Percentiles rank a stretch among this genome's conserved stretches.
Conservation (phyloP, 75 land plant species). For the Ceratopteris richardii region DNA sequence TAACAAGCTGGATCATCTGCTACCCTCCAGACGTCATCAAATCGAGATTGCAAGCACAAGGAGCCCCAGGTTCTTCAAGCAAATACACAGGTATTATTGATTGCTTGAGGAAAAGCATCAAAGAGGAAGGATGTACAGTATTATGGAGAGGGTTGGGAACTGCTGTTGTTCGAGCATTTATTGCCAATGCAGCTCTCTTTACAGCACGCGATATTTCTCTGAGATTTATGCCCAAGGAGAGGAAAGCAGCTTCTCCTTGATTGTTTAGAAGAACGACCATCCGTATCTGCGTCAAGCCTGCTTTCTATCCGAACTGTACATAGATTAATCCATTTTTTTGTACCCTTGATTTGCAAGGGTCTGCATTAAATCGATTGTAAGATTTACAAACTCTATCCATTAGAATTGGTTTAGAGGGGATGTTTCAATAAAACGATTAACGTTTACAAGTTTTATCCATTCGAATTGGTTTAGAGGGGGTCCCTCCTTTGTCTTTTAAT, state of each 20-base stretch:
- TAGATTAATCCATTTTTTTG: too few species aligned
- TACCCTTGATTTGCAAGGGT: too few species aligned
- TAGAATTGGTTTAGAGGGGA: too few species aligned
- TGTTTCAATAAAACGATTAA: too few species aligned
- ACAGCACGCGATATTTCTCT: constrained; percentile 73
- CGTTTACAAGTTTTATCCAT: too few species aligned
- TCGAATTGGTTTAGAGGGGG: too few species aligned
- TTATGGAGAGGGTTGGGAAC: constrained; percentile 90
- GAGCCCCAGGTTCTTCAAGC: not conserved
- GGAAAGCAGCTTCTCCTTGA: not conserved
- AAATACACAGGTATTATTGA: constrained; percentile 76
- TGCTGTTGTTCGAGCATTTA: constrained; percentile 71
- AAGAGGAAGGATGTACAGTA: constrained; percentile 64
- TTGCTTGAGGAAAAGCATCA: constrained; percentile 63
- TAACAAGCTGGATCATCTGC: constrained; percentile 88
- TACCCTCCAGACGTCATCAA: constrained; percentile 91
- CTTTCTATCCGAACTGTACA: too few species aligned
- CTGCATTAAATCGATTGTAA: too few species aligned
- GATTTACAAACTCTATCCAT: too few species aligned
- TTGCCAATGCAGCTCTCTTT: constrained; percentile 91
- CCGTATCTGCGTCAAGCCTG: too few species aligned
- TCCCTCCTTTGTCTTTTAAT: too few species aligned
- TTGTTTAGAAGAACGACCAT: too few species aligned
- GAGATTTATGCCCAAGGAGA: constrained; percentile 34
- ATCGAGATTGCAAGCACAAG: constrained; percentile 78